Base-by-base conservation (phyloP, 305 asterid genomes). In the Stenogyne calaminthoides region DNA sequence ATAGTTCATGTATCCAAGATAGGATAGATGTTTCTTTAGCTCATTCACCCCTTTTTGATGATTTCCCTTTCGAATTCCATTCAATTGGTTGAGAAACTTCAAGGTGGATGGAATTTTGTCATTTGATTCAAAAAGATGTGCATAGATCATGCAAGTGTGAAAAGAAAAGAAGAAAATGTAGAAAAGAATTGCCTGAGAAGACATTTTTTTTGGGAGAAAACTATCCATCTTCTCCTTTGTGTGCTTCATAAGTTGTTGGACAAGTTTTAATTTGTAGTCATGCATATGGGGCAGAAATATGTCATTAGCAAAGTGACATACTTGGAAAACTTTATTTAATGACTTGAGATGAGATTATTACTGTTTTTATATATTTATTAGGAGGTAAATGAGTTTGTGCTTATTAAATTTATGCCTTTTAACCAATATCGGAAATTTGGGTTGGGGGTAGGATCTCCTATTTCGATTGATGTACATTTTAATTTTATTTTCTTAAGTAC, bases 1-100 rank as follows among this genome's bases (percentile, higher is more conserved):
- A 29, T 29, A 15, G 34, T 42, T 34, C 8, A 52, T 14, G n/a
- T 73, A 73, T 32, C 64, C 78, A 5, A 73, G 68, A 63, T 56
- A 19, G 0, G 12, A 9, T 29, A 73, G 64, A 37, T 61, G 14
- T 15, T 54, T 49, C 51, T 73, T 62, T 0, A 72, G 1, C 2
- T 72, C 73, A 12, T 37, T 7, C 42, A 69, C 20, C 7, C 71
- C 67, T 62, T 49, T 11, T 0, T 3, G 19, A 15, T 20, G 1
- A 6, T 60, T 15, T 49, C 70, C 66, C 54, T 67, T 68, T 25
- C 25, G 19, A 6, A 61, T 47, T 51, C 69, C 70, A 0, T n/a
- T 39, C 29, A 76, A 37, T 39, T 25, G 57, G 40, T 65, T 62
- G 8, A 69, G 61, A 29, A 60, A 69, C 7, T 39, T 4, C 34